Evolutionary conservation across 768 basidiomycete genomes (phyloP), one percentile per base, ranked within the genome.

Genomic region (Mycena pura): DNA sequence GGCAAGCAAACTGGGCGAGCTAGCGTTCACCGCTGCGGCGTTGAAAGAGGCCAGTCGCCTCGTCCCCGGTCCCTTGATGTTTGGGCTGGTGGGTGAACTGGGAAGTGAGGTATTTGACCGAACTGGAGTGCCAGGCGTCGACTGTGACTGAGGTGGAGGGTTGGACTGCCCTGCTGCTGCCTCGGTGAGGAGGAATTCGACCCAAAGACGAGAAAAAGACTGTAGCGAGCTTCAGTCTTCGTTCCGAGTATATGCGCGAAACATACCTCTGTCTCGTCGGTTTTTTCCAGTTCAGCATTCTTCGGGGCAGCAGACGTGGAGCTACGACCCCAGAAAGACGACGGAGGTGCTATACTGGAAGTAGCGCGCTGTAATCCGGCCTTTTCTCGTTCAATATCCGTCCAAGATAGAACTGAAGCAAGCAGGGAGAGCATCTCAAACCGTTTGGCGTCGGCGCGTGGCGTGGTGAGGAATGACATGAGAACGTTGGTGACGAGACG

Each of bases 191-290:
- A 99, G 84, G 72, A 96, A 99, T 74, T 99, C 97, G 45, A 99
- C 96, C 90, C 95, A 99, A 11, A 98, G 84, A 45, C 95, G 92
- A 36, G 94, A 96, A 78, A 99, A 99, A 0, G 95, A 96, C 96
- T 99, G 65, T 13, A 60, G n/a, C 29, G 27, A 47, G 43, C 14
- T 6, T 46, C n/a, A 25, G 53, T n/a, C 21, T 40, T 29, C 3
- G 22, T 46, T 46, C 31, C 38, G 17, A 28, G 51, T 40, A 11
- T 39, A 22, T 7, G 45, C 31, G 40, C 47, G 15, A 34, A 2
- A 71, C 80, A 5, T 63, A 92, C 92, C 83, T 94, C 92, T 4
- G 92, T 92, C 72, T 93, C 91, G 63, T 93, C 92, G 3, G 86
- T 86, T 80, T 87, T 94, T 51, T 89, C 91, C 47, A 88, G 76